Base-by-base conservation (phyloP, 2,329 filamentous ascomycete species). In the Fusarium torulosum region DNA sequence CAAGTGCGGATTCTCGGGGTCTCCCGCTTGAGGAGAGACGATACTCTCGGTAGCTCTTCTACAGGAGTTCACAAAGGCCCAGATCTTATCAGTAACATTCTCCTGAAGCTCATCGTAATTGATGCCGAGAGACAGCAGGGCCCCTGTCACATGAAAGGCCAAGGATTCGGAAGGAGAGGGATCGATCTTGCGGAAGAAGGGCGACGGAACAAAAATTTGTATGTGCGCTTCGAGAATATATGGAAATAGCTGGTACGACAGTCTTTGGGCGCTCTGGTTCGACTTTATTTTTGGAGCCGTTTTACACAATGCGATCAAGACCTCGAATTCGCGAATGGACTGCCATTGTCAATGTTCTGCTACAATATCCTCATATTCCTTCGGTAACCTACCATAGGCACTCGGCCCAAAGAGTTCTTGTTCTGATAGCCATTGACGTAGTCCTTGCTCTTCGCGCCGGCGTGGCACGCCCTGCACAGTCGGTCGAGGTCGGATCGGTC, bases 261-360 rank as follows among this genome's bases (percentile, higher is more conserved):
- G 87, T 72, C 89, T 91, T 73, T 92, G 88, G 27, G 94, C 94
- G 75, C 91, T 91, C 63, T 92, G 88, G 41, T 82, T 79, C 44
- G 88, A 89, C 52, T 89, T 85, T 25, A 98, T 85, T 23, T 88
- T 86, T 6, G 93, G 91, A 5, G 94, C 93, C 53, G 95, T 93
- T 80, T 94, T 95, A 83, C 95, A 98, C 25, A 99, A 85, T 42
- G 96, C 93, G 25, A 98, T 82, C 25, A 99, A 85, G 53, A 97
- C 92, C 78, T 99, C 95, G 71, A 97, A 90, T 83, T 99, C 96
- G 74, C 92, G 90, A 53, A 94, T 88, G 53, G 90, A 92, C 93
- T 96, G 76, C 21, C 52, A 59, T 31, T 47, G 57, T 76, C 69
- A 76, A 66, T 46, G 42, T 37, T 20, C 40, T 51, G n/a, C 46